Evolutionary conservation across 805 yeast species (phyloP).

Genomic region (Kluyveromyces lactis): DNA sequence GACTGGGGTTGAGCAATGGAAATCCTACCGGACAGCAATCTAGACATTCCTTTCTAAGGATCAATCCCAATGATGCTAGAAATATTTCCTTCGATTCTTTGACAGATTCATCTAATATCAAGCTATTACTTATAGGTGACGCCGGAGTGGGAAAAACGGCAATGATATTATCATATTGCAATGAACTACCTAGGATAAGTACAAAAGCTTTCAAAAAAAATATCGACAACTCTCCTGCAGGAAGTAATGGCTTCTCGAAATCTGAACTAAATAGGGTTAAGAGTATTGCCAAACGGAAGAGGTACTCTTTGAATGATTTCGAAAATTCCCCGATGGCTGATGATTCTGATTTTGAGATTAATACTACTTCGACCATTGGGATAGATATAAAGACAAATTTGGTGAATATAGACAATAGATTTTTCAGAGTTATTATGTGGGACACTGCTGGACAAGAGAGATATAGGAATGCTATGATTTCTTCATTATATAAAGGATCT

Average conservation of each 20-base stretch:
- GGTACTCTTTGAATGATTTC: slow-evolving; percentile 28
- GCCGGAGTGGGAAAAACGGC: slow-evolving; percentile 45
- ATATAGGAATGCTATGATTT: slow-evolving; percentile 37
- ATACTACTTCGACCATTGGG: slow-evolving; percentile 37
- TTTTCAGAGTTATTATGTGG: slow-evolving; percentile 39
- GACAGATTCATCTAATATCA: slow-evolving; percentile 22
- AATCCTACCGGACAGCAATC: neutral
- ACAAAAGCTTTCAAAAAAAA: slow-evolving; percentile 12
- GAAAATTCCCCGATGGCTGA: slow-evolving; percentile 14
- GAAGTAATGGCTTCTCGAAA: neutral
- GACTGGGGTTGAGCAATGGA: neutral
- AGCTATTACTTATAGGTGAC: slow-evolving; percentile 36
- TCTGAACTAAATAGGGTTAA: slow-evolving; percentile 7
- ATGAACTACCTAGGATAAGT: slow-evolving; percentile 24
- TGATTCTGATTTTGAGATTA: slow-evolving; percentile 18
- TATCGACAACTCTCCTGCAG: slow-evolving; percentile 4
- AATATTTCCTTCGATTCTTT: slow-evolving; percentile 8
- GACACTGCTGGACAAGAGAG: slow-evolving; percentile 47
- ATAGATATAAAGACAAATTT: slow-evolving; percentile 38
- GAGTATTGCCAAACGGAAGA: slow-evolving; percentile 16
- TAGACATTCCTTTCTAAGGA: slow-evolving; percentile 6
- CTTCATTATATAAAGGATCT: slow-evolving; percentile 38
- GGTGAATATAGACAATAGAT: slow-evolving; percentile 36
- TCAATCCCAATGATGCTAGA: slow-evolving; percentile 7
- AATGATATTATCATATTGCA: slow-evolving; percentile 35